Evolutionary conservation across 495 filamentous ascomycete genomes (phyloP), one percentile per base, ranked within the genome.

Genomic region (Collariella sp.): DNA sequence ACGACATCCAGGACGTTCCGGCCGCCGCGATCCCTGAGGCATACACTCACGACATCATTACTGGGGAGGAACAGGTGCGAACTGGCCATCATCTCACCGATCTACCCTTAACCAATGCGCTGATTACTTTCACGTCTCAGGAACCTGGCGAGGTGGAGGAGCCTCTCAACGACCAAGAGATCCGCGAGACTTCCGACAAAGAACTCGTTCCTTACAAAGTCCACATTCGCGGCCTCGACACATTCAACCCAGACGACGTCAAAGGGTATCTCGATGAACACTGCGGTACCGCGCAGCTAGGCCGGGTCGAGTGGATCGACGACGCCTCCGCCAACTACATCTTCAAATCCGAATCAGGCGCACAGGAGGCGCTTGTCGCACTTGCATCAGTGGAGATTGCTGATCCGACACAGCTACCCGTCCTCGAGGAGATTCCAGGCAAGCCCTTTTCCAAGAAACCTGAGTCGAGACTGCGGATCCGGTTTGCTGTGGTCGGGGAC

Each of bases 241-340:
- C 84, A 54, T 76, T 96, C 63, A 86, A 81, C 15, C 89, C 89
- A 7, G 75, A 81, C 20, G 79, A 95, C 52, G 83, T 96, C 59
- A 82, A 83, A 58, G 67, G 73, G 56, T 97, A 86, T 59, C 77
- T 85, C 2, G 49, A 65, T 5, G 79, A 87, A 49, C 80, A 90
- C 66, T 87, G 81, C 62, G 62, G 76, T 13, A 58, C 67, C 3
- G 71, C 78, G 13, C 58, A 64, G 6, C 78, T 85, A 26, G 64
- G 72, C 20, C 78, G 80, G 18, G 72, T 96, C 59, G 88, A 96
- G 69, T 98, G 93, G 93, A 91, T 98, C 56, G 86, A 98, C 61
- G 93, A 98, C 66, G 85, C 80, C 16, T 93, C 90, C 0, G 88
- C 89, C 55, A 96, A 96, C 59, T 66, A 95, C 31, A 64, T 91